Percentiles rank a stretch among this genome's conserved stretches.
Evolutionary conservation across 805 yeast genomes (phyloP).

Genomic region (Tetrapisispora phaffii): DNA sequence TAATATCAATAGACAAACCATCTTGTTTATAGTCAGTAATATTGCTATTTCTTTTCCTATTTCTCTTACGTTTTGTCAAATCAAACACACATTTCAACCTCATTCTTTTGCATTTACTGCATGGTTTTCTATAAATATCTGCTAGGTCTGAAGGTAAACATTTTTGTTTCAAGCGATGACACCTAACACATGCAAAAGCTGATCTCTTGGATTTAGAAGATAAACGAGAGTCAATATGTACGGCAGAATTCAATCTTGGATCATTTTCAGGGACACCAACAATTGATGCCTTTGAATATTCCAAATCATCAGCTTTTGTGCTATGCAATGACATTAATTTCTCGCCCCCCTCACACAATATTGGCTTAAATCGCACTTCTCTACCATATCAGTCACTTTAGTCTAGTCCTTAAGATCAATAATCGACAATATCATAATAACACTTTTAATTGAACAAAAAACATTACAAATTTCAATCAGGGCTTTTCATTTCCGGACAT

Average conservation of each 20-base stretch:
- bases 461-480: too few species aligned
- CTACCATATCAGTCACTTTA: too few species aligned
- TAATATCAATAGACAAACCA: not conserved
- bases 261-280: slow-evolving; percentile 20
- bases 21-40: not conserved
- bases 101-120: slow-evolving; percentile 62
- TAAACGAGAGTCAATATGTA: slow-evolving; percentile 13
- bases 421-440: too few species aligned
- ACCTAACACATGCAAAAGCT: slow-evolving; percentile 33
- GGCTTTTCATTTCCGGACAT: too few species aligned
- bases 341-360: not conserved
- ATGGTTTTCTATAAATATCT: slow-evolving; percentile 50
- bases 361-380: not conserved
- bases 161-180: slow-evolving; percentile 75
- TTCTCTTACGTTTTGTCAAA: slow-evolving; percentile 45
- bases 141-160: slow-evolving; percentile 54
- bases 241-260: slow-evolving; percentile 15
- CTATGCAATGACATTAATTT: not conserved
- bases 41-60: slow-evolving; percentile 17
- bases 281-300: slow-evolving; percentile 6
- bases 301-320: not conserved
- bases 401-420: too few species aligned
- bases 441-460: too few species aligned
- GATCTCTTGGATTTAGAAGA: slow-evolving; percentile 25
- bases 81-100: slow-evolving; percentile 60